Base-by-base conservation (phyloP, 2,329 filamentous ascomycete species). In the Sporothrix dimorphospora region DNA sequence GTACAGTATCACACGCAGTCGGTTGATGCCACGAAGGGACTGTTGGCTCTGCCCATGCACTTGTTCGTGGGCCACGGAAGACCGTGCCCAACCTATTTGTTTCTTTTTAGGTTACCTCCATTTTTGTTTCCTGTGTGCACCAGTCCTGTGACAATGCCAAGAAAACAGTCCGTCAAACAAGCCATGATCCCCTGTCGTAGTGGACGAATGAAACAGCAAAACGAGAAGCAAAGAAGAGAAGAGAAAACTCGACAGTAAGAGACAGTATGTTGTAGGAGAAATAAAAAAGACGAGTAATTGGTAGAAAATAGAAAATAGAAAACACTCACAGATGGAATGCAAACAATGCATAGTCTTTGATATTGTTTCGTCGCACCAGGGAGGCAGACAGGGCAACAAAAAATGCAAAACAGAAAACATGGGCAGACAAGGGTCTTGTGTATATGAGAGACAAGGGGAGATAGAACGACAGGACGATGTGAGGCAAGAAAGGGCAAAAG, bases 131-230 rank as follows among this genome's bases (percentile, higher is more conserved):
- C 21, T 57, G 34, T 30, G 12, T 57, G 66, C 30, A 68, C 19
- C 66, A 40, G 21, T 69, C 27, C 67, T 69, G 53, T 59, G 67
- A 69, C 51, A 69, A 34, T 45, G 51, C 67, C 67, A 69, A 69
- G 66, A n/a, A 68, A 38, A 21, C 27, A 2, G 9, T 53, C n/a
- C 30, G 19, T 30, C 19, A 49, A 67, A 47, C 42, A 16, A 34
- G 3, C 42, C 42, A 27, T 24, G 11, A 45, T 45, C 38, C 59
- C 59, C 21, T 65, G 21, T 24, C 12, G 19, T 19, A 30, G 3
- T 21, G 45, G 7, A 12, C 42, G 21, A 47, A 66, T 42, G 12
- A 51, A 38, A 51, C 24, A 40, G 12, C 14, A 45, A 65, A 65
- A 63, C 30, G 34, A 53, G 11, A 30, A n/a, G 19, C 1, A 24